Percentiles rank a stretch among this genome's conserved stretches.
Evolutionary conservation across 345 rosid species (phyloP).

Genomic region (Citrus sp.): DNA sequence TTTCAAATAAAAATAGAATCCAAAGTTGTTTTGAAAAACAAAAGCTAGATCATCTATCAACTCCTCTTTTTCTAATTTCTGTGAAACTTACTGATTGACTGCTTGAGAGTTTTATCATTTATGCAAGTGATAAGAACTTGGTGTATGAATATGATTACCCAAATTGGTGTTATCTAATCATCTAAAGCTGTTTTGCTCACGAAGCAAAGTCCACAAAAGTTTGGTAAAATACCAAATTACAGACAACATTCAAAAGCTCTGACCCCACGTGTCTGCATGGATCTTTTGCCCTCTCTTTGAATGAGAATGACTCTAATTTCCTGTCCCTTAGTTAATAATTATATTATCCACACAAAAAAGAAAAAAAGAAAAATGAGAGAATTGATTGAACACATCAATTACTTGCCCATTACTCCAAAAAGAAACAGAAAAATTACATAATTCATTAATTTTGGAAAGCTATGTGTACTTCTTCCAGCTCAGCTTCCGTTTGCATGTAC

Average conservation of each 20-base stretch:
- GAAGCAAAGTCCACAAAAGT: not conserved
- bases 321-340: not conserved
- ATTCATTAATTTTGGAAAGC: not conserved
- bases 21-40: no score
- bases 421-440: not conserved
- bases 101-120: no score
- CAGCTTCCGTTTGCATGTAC: not conserved
- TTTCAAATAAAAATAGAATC: no score
- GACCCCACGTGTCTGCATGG: not conserved
- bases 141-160: no score
- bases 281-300: not conserved
- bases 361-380: no score
- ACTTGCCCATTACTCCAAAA: not conserved
- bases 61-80: not conserved
- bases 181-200: not conserved
- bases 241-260: not conserved
- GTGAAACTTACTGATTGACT: not conserved
- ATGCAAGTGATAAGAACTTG: no score
- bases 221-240: not conserved
- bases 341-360: not conserved
- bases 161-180: not conserved
- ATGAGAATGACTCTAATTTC: not conserved
- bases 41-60: no score
- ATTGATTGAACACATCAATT: not conserved
- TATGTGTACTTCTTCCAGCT: not conserved